A percentile compares a stretch with the other conserved stretches of the same genome.
Conservation (phyloP, 2,329 filamentous ascomycete species). For the Metarhizium humberi region DNA sequence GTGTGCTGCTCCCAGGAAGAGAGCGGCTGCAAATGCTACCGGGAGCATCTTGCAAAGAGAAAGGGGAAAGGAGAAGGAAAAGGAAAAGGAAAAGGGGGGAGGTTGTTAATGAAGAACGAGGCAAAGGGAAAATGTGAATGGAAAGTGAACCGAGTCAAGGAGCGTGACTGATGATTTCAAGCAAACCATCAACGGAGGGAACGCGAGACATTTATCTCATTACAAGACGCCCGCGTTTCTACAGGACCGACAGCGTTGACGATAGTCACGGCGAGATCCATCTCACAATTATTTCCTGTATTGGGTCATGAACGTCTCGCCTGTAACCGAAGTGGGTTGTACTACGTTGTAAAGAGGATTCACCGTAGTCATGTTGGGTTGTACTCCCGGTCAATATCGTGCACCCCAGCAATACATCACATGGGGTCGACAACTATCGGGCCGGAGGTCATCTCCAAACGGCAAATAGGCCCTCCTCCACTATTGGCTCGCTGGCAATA, state of each 20-base stretch:
- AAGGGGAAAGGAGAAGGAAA: background rate
- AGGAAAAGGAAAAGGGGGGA: too few species aligned
- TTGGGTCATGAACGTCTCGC: too few species aligned
- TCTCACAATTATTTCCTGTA: too few species aligned
- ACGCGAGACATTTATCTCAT: background rate
- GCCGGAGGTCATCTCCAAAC: too few species aligned
- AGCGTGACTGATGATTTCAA: background rate
- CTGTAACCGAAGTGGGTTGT: too few species aligned
- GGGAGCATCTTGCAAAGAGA: background rate
- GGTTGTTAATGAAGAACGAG: background rate
- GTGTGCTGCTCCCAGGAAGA: conserved; percentile 3
- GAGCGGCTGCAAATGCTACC: background rate
- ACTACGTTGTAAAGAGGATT: background rate
- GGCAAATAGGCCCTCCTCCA: too few species aligned
- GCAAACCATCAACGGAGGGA: background rate
- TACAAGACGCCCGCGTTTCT: too few species aligned
- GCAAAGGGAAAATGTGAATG: background rate
- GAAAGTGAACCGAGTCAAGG: background rate
- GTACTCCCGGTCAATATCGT: background rate
- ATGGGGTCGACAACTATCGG: background rate
- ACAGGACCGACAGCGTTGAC: background rate
- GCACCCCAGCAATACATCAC: background rate
- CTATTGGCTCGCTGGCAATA: too few species aligned
- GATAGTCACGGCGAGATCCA: too few species aligned
- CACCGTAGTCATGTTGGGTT: background rate